Base-by-base conservation (phyloP, 495 filamentous ascomycete species). In the Neurospora tetraspora region DNA sequence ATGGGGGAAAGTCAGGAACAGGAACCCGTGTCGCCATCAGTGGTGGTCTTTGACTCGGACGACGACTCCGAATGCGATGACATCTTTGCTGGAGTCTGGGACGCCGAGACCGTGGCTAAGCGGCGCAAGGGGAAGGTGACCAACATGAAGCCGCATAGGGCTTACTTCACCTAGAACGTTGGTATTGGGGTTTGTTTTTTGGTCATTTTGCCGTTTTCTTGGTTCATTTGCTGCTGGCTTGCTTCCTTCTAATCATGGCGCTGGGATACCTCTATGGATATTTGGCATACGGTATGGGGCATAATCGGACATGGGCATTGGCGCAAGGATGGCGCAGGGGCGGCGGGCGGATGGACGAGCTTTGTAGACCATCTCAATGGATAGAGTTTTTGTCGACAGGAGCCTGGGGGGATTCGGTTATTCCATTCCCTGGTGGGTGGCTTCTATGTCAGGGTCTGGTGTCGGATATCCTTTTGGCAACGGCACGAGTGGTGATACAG, bases 1-100 rank as follows among this genome's bases (percentile, higher is more conserved):
- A 11, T 18, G 8, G 65, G 4, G 18, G 65, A 20, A 9, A 2
- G 2, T 14, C 5, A 36, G 34, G 34, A 69, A 23, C 59, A 65
- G 1, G 75, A 69, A 65, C 53, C 27, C 3, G 53, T 2, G 74
- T 70, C 5, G 76, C 71, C 5, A 76, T 77, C 40, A 77, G 77
- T 38, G 81, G 78, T 93, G 4, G 89, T 93, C 71, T 97, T 97
- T 79, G 93, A 98, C 82, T 93, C 90, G 73, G 89, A 94, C 69
- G 95, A 98, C 79, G 94, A 97, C 77, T 93, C 96, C 70, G 95
- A 98, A 82, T 97, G 94, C 74, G 95, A 98, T 77, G 94, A 97
- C 80, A 78, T 98, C 69, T 98, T 98, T 82, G 86, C 89, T 12
- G 95, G 95, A 0, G 85, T 93, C 3, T 98, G 95, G 95, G 92